Conservation (phyloP, 176 grass and related monocot genomes). For the Eleusine coracana region DNA sequence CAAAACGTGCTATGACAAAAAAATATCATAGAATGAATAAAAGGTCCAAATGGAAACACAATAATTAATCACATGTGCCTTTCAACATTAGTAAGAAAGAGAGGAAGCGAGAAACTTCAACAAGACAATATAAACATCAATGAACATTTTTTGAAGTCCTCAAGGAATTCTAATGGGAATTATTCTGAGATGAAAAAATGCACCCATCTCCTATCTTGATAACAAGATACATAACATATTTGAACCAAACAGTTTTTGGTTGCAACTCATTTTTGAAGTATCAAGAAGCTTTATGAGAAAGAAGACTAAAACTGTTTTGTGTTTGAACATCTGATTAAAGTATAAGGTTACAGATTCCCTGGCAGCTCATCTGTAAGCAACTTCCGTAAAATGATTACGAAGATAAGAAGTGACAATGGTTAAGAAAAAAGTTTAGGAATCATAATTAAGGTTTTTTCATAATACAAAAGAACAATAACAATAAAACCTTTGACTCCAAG, state of each 20-base stretch:
- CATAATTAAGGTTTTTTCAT: not conserved
- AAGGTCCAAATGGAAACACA: not conserved
- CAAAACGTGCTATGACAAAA: not conserved
- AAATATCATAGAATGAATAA: slow-evolving; percentile 20
- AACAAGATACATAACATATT: not conserved
- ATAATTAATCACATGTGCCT: not conserved
- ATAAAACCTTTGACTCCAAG: not conserved
- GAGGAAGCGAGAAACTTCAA: slow-evolving; percentile 7
- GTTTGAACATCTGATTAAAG: not conserved
- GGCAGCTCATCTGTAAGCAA: not conserved
- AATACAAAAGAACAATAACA: not conserved
- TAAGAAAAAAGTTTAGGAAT: not conserved
- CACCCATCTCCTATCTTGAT: not conserved
- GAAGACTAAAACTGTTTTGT: slow-evolving; percentile 18
- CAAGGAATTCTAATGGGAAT: not conserved
- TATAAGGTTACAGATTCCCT: slow-evolving; percentile 15
- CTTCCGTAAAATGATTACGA: not conserved
- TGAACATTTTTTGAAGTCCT: not conserved
- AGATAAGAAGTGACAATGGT: not conserved
- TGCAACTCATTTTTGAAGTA: not conserved
- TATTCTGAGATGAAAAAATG: not conserved
- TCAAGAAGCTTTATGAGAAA: slow-evolving; percentile 6
- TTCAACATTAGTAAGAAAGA: slow-evolving; percentile 19
- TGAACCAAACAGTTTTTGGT: not conserved
- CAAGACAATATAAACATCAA: slow-evolving; percentile 11